A percentile compares a stretch with the other conserved stretches of the same genome.
Conservation (phyloP, 108 stramenopile genomes). For the Cyclostephanos invisitatus region DNA sequence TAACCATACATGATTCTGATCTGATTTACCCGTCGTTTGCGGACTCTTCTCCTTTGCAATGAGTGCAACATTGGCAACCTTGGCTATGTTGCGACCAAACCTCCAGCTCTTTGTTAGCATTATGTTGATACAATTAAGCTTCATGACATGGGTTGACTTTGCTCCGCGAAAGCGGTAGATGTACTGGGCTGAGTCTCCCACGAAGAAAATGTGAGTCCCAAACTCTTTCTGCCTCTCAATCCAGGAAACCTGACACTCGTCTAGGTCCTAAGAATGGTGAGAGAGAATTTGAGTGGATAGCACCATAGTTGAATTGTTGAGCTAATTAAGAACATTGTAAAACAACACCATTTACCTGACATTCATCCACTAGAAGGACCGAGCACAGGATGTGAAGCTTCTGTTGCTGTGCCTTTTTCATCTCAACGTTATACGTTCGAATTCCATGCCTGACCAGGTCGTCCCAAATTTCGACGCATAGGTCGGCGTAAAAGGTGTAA, state of each 20-base stretch:
- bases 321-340: too few species aligned
- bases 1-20: slow-evolving; percentile 17
- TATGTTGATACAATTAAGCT: slow-evolving; percentile 16
- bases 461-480: slow-evolving; percentile 28
- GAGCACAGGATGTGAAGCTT: slow-evolving; percentile 32
- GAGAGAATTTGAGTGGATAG: too few species aligned
- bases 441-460: slow-evolving; percentile 7
- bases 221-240: slow-evolving; percentile 28
- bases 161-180: slow-evolving; percentile 60
- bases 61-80: slow-evolving; percentile 41
- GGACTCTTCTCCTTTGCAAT: slow-evolving; percentile 29
- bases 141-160: slow-evolving; percentile 33
- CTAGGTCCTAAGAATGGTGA: too few species aligned
- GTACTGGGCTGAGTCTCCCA: slow-evolving; percentile 55
- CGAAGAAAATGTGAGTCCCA: slow-evolving; percentile 45
- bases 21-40: slow-evolving; percentile 30
- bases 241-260: slow-evolving; percentile 41
- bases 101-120: slow-evolving; percentile 41
- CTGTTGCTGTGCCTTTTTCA: slow-evolving; percentile 41
- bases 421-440: slow-evolving; percentile 25
- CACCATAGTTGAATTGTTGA: too few species aligned
- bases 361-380: slow-evolving; percentile 48
- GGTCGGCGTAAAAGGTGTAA: slow-evolving; percentile 39
- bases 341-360: too few species aligned
- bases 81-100: slow-evolving; percentile 52